These are phyloP conservation scores for Hsuehochloa calcarea DNA, from an alignment of 176 grass and related monocot genomes.

Conservation along the genomic window DNA sequence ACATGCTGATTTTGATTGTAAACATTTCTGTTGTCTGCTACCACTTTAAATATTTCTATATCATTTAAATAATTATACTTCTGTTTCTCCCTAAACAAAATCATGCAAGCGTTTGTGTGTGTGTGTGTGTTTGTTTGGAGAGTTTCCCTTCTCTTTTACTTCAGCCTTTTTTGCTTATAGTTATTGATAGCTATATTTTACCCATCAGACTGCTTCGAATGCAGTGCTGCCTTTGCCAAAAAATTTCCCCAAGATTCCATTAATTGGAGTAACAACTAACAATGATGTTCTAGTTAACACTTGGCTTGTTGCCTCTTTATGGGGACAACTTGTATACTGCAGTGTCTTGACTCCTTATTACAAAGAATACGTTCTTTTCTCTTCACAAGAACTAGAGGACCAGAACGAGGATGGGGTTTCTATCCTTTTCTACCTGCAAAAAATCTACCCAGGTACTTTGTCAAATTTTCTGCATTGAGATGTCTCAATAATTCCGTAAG, in stretches of 20 bases:
- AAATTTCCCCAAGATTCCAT: not conserved
- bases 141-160: not conserved
- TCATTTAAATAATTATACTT: slow-evolving; percentile 9
- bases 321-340: slow-evolving; percentile 29
- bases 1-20: not conserved
- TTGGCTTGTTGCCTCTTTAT: not conserved
- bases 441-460: slow-evolving; percentile 87
- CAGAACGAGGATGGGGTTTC: slow-evolving; percentile 96
- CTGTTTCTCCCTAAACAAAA: not conserved
- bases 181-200: not conserved
- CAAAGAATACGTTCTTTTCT: slow-evolving; percentile 91
- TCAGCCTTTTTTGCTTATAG: not conserved
- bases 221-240: not conserved
- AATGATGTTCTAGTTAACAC: not conserved
- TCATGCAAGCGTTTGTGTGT: not conserved
- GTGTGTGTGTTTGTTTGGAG: not conserved
- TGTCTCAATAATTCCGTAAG: not conserved
- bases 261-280: not conserved
- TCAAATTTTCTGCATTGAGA: not conserved
- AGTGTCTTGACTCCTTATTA: slow-evolving; percentile 98
- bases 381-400: slow-evolving; percentile 58
- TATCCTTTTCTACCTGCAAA: slow-evolving; percentile 96
- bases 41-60: not conserved
- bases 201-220: not conserved
- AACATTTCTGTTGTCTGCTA: not conserved